Base-by-base conservation (phyloP, 495 filamentous ascomycete species). In the Echria macrotheca region DNA sequence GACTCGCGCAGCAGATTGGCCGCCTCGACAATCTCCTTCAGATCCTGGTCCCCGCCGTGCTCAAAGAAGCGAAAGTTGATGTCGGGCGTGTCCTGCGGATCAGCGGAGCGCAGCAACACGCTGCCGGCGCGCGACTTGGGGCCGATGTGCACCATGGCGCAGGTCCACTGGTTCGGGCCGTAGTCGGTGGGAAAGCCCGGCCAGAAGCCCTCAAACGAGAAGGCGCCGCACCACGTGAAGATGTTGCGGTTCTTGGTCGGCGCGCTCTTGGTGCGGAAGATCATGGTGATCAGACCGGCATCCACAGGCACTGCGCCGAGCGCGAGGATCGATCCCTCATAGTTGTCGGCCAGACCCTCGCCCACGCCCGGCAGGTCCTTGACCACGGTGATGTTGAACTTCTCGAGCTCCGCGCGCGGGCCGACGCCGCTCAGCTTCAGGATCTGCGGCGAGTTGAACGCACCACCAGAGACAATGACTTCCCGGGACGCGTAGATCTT, bases 61-160 rank as follows among this genome's bases (percentile, higher is more conserved):
- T 73, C 62, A 54, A 79, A 83, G 58, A 78, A 81, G 40, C 75
- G 71, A 57, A 82, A 76, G 47, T 74, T 73, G 41, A 81, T 79
- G 10, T 74, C 65, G 1, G 79, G 79, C 49, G 65, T 64, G 48
- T 80, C 75, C 25, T 68, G 74, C 3, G 78, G 79, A 48, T 81
- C 71, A 1, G 66, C 63, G 0, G 76, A 78, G 7, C 54, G 48
- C 5, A 81, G 59, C 5, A 59, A 58, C 0, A 81, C 76, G 1
- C 70, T 69, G 10, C 77, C 78, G 12, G 74, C 68, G 36, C 74
- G 76, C 21, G 73, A 76, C 26, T 69, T 72, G 28, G 73, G 69
- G 21, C 67, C 69, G 14, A 74, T 68, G 57, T 74, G 70, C n/a
- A 74, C 69, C 46, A 73, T 62, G 0, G 71, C 70, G 48, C 70